phyloP scores from a whole-genome alignment of 169 alveolate species.

The Babesia ovata region DNA sequence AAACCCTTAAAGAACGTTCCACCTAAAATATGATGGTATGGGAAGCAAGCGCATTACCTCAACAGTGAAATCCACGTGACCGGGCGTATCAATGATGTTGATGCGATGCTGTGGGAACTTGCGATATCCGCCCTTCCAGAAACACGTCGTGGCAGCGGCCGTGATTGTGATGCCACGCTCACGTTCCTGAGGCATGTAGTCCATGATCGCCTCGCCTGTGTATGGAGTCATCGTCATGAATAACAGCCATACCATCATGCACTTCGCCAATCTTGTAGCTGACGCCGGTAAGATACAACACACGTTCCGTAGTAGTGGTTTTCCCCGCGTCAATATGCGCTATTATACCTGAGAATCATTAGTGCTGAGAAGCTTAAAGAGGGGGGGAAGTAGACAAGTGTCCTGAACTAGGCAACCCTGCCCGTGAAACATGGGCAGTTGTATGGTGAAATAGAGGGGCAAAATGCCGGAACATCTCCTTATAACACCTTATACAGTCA shows the following conservation, averaged over 20 bases:
- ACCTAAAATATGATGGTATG: constrained; percentile 56
- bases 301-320: constrained; percentile 95
- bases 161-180: constrained; percentile 96
- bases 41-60: constrained; percentile 76
- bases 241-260: constrained; percentile 71
- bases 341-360: constrained; percentile 84
- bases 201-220: constrained; percentile 94
- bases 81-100: constrained; percentile 97
- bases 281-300: constrained; percentile 91
- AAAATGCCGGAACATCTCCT: not conserved
- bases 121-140: constrained; percentile 86
- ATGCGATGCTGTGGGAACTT: constrained; percentile 81
- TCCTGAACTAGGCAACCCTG: too few relatives aligned
- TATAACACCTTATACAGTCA: not conserved
- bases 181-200: constrained; percentile 93
- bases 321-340: constrained; percentile 99
- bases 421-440: not conserved
- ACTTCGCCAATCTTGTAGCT: constrained; percentile 85
- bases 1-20: constrained; percentile 92
- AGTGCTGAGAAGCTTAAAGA: too few relatives aligned
- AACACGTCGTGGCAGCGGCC: constrained; percentile 95
- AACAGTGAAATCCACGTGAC: constrained; percentile 94
- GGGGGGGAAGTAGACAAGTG: too few relatives aligned
- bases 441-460: not conserved
- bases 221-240: constrained; percentile 29